Evolutionary conservation across 345 rosid genomes (phyloP).

Genomic region (Isatis tinctoria): DNA sequence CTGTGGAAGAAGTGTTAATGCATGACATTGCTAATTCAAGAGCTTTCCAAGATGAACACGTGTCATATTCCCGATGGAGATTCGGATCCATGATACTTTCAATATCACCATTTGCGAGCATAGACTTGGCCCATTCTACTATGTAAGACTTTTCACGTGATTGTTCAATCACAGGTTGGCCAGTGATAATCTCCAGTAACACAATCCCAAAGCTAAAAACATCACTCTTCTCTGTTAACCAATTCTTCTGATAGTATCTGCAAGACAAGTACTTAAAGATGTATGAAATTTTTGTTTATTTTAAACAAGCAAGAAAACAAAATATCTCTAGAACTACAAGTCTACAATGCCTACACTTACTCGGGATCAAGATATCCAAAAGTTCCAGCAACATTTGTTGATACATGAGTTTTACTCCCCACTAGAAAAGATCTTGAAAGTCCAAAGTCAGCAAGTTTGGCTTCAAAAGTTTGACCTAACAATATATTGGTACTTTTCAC

Average conservation of each 20-base stretch:
- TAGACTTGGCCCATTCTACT: conserved; percentile 21
- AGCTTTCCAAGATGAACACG: conserved; percentile 25
- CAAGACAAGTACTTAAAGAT: background rate
- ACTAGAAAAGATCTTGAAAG: conserved; percentile 32
- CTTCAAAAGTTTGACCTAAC: conserved; percentile 28
- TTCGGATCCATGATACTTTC: conserved; percentile 19
- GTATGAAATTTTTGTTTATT: background rate
- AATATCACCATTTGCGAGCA: conserved; percentile 21
- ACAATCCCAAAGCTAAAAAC: conserved; percentile 47
- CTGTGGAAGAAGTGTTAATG: conserved; percentile 3
- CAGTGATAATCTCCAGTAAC: conserved; percentile 41
- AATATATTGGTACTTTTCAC: conserved; percentile 46
- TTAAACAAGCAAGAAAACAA: background rate
- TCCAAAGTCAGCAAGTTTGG: conserved; percentile 48
- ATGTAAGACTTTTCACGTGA: conserved; percentile 11
- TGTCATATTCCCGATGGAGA: conserved; percentile 16
- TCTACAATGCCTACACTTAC: conserved; percentile 14
- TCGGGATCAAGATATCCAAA: conserved; percentile 49
- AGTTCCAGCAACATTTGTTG: conserved; percentile 26
- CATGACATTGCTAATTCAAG: conserved; percentile 33
- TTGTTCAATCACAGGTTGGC: conserved; percentile 18
- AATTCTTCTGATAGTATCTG: conserved; percentile 31
- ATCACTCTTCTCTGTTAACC: conserved; percentile 43
- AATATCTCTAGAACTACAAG: background rate
- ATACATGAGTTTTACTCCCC: conserved; percentile 27